phyloP scores from a whole-genome alignment of 1,139 yeast genomes.

The Taphrina wiesneri region DNA sequence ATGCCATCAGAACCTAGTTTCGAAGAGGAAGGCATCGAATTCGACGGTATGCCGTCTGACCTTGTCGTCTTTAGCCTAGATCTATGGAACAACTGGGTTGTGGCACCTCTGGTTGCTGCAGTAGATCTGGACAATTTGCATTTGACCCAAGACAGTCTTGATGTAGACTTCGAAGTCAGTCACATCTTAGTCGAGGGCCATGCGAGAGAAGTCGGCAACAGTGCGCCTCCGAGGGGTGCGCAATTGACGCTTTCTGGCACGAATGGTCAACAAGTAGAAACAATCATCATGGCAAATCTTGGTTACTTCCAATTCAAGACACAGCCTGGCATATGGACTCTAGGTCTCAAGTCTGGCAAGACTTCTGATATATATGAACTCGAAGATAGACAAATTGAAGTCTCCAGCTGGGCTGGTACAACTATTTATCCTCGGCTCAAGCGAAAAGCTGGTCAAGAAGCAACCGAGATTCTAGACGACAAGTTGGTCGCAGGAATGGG shows the following conservation, averaged over 20 bases:
- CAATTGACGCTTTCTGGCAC: slow-evolving; percentile 51
- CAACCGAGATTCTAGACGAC: slow-evolving; percentile 45
- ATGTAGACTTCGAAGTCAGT: slow-evolving; percentile 54
- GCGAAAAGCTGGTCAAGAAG: slow-evolving; percentile 51
- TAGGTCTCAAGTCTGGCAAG: slow-evolving; percentile 52
- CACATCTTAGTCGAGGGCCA: slow-evolving; percentile 69
- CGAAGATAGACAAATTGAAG: slow-evolving; percentile 40
- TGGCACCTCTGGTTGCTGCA: slow-evolving; percentile 52
- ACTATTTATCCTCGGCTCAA: slow-evolving; percentile 53
- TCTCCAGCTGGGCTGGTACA: slow-evolving; percentile 51
- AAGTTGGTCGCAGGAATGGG: slow-evolving; percentile 23
- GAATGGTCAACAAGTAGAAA: slow-evolving; percentile 50
- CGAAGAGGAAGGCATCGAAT: slow-evolving; percentile 43
- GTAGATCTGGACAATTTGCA: slow-evolving; percentile 65
- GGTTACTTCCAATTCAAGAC: slow-evolving; percentile 77
- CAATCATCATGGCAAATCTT: slow-evolving; percentile 67
- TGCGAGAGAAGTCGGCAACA: slow-evolving; percentile 52
- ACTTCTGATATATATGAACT: slow-evolving; percentile 52
- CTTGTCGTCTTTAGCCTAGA: slow-evolving; percentile 60
- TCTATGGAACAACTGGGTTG: slow-evolving; percentile 67
- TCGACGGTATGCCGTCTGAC: slow-evolving; percentile 53
- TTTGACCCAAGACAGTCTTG: slow-evolving; percentile 46
- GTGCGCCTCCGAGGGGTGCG: slow-evolving; percentile 55
- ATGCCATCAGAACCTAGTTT: slow-evolving; percentile 45
- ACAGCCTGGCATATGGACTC: slow-evolving; percentile 65